Conservation (phyloP, 2,329 filamentous ascomycete species). For the Microcera coccophila region DNA sequence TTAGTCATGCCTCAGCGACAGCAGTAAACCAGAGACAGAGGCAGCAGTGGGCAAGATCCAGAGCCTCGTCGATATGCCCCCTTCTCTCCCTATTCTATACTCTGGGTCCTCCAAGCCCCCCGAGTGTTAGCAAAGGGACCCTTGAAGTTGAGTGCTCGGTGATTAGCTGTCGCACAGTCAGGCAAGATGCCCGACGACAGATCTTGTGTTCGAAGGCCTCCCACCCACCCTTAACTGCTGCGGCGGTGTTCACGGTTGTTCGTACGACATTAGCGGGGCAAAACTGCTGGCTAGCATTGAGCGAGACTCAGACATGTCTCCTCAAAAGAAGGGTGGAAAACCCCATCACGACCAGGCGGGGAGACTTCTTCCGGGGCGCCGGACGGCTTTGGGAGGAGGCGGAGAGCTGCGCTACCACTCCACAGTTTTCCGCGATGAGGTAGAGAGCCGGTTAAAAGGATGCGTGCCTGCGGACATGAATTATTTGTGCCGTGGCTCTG, state of each 20-base stretch:
- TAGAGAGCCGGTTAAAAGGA: conserved; percentile 16
- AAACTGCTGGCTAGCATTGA: conserved; percentile 6
- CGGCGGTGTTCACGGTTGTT: conserved; percentile 6
- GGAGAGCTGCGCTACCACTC: conserved; percentile 10
- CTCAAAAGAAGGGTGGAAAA: no score
- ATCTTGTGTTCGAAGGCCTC: conserved; percentile 16
- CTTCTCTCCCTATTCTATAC: no score
- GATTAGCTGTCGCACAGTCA: conserved; percentile 17
- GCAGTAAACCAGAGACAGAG: background rate
- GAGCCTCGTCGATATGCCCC: no score
- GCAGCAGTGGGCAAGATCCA: background rate
- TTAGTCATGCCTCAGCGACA: background rate
- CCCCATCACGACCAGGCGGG: background rate
- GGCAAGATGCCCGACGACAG: conserved; percentile 7
- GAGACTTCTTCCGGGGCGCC: background rate
- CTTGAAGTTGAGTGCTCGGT: background rate
- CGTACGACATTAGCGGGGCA: conserved; percentile 6
- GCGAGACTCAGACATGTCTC: conserved; percentile 17
- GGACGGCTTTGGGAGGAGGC: conserved; percentile 6
- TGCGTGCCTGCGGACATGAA: conserved; percentile 6
- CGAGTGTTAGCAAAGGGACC: background rate
- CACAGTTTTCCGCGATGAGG: conserved; percentile 20
- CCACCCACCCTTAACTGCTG: conserved; percentile 7
- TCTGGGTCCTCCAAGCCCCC: no score
- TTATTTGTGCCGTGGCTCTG: conserved; percentile 15